These are phyloP conservation scores for Arctium minus DNA, from an alignment of 129 eudicot species.

Conservation along the genomic window DNA sequence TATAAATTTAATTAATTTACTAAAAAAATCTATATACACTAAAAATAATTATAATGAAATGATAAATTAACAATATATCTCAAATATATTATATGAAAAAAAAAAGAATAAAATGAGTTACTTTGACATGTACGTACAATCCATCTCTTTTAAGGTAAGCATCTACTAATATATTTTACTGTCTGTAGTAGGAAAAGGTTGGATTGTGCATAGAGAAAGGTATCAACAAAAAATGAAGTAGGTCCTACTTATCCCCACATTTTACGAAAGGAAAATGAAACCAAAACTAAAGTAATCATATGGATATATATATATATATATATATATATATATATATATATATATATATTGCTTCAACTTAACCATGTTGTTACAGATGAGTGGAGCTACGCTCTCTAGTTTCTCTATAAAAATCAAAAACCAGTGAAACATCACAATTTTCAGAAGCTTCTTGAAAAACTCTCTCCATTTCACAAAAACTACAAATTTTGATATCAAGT, in stretches of 20 bases:
- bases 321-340: too few species aligned
- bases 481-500: constrained; percentile 5
- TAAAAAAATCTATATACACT: too few species aligned
- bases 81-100: too few species aligned
- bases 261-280: background rate
- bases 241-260: constrained; percentile 17
- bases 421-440: background rate
- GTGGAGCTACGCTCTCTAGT: background rate
- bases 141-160: background rate
- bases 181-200: background rate
- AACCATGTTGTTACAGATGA: background rate
- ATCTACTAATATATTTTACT: background rate
- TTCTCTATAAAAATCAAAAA: constrained; percentile 8
- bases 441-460: constrained; percentile 2
- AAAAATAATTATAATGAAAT: too few species aligned
- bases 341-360: background rate
- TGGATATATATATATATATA: background rate
- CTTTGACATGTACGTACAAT: background rate
- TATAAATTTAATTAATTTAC: too few species aligned
- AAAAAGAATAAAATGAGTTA: too few species aligned
- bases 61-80: too few species aligned
- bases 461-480: constrained; percentile 1
- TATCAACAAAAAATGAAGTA: constrained; percentile 8
- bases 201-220: constrained; percentile 32
- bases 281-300: constrained; percentile 15